Conservation (phyloP, 129 eudicot species). For the Chrysanthemum seticuspe region DNA sequence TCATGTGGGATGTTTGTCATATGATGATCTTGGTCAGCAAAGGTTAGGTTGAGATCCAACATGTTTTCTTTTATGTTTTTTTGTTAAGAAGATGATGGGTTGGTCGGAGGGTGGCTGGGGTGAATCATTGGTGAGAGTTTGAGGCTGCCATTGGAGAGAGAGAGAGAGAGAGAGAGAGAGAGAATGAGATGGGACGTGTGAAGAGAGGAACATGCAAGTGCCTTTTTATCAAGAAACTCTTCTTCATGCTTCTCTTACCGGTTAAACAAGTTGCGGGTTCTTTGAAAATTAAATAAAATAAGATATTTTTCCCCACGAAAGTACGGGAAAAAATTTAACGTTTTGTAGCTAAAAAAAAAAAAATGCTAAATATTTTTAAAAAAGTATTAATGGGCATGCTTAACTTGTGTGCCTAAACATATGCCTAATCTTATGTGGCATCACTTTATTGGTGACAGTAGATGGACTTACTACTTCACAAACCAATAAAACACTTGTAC, state of each 20-base stretch:
- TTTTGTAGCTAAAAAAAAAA: no score
- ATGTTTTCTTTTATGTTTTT: conserved; percentile 19
- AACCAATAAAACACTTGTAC: no score
- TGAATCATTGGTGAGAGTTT: conserved; percentile 15
- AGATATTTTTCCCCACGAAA: no score
- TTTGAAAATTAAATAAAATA: no score
- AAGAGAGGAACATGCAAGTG: conserved; percentile 30
- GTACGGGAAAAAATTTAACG: neutral
- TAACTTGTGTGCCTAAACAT: no score
- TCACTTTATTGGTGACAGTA: no score
- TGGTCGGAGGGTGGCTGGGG: conserved; percentile 18
- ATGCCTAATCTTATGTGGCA: no score
- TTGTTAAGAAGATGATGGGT: neutral
- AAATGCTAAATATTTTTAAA: no score
- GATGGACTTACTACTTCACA: no score
- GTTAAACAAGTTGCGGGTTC: conserved; percentile 17
- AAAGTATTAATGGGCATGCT: no score
- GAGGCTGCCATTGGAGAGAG: conserved; percentile 2
- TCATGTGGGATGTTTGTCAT: neutral
- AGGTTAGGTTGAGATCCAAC: conserved; percentile 60
- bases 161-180: conserved; percentile 17
- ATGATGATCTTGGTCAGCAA: conserved; percentile 18
- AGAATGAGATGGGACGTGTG: conserved; percentile 34
- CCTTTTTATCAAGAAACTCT: conserved; percentile 32
- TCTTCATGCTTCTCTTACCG: conserved; percentile 19